These are phyloP conservation scores for Silene conica DNA, from an alignment of 148 eudicot species.

Conservation along the genomic window DNA sequence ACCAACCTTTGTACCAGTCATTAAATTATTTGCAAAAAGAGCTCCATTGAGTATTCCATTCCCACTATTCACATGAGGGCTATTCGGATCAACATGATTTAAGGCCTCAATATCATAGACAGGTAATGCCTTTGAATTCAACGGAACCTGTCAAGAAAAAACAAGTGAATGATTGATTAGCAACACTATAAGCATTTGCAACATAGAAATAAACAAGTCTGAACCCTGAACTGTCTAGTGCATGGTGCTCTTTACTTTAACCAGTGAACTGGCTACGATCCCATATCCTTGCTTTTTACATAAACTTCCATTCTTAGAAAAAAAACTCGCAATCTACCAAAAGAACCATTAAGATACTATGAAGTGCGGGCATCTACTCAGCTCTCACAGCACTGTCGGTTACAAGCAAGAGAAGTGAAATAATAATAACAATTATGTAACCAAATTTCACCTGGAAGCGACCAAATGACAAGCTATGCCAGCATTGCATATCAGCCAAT, in stretches of 20 bases:
- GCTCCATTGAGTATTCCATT: conserved; percentile 29
- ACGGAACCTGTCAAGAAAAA: conserved; percentile 24
- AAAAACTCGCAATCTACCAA: not conserved
- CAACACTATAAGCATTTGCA: conserved; percentile 1
- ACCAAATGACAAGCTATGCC: no score
- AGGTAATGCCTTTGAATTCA: conserved; percentile 25
- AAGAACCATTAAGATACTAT: not conserved
- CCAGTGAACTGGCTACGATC: not conserved
- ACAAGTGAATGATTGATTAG: not conserved
- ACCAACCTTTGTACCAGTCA: conserved; percentile 35
- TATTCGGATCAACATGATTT: conserved; percentile 27
- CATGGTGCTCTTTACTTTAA: not conserved
- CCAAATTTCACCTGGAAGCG: no score
- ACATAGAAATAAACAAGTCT: not conserved
- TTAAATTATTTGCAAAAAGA: conserved; percentile 24
- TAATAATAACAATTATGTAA: no score
- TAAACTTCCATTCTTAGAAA: not conserved
- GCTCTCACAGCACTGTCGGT: no score
- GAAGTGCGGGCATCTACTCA: not conserved
- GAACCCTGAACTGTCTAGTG: not conserved
- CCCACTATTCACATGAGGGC: conserved; percentile 15
- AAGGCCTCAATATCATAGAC: conserved; percentile 26
- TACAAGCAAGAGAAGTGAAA: no score
- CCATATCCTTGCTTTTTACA: no score
- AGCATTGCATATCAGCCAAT: no score